Evolutionary conservation across 2,329 filamentous ascomycete genomes (phyloP), one percentile per base, ranked within the genome.

Genomic region (Hypoxylon sp.): DNA sequence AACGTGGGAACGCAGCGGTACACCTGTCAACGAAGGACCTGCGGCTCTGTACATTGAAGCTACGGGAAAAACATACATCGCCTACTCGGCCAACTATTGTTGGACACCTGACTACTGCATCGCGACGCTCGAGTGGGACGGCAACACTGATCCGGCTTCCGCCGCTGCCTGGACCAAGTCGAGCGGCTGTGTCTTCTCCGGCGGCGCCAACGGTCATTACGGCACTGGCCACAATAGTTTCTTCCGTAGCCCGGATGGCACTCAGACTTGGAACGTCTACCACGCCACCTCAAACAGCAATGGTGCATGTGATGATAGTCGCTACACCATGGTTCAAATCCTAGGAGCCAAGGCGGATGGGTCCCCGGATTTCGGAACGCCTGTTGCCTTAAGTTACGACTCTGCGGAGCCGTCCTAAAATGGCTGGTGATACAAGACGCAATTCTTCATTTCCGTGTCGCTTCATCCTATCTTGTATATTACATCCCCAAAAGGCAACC

Each of bases 201-300:
- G 81, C 48, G 59, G 64, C 26, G 85, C 83, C 1, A 88, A 88
- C 65, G 86, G 86, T 2, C 87, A 87, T 73, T 88, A 85, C 54
- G 86, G 86, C 13, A 85, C 86, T 0, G 86, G 85, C 0, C 86
- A 88, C 67, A 88, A 88, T 70, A 85, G 84, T 2, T 89, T 89
- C 80, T 88, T 90, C 78, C 79, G 76, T 29, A 88, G 85, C 68
- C 86, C 86, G 0, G 85, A 88, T 67, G 85, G 81, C 2, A 83
- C 78, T 0, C 81, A 88, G 75, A 84, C 82, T 2, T 89, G 83
- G 83, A 87, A 85, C 56, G 83, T 85, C 0, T 89, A 86, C 75
- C 86, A 89, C 69, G 86, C 86, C 0, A 87, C 86, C 0, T 77
- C 80, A 1, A 84, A 82, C 64, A 78, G 80, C 10, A 77, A 76